Base-by-base conservation (phyloP, 2,329 filamentous ascomycete species). In the Hypoxylon sp. region DNA sequence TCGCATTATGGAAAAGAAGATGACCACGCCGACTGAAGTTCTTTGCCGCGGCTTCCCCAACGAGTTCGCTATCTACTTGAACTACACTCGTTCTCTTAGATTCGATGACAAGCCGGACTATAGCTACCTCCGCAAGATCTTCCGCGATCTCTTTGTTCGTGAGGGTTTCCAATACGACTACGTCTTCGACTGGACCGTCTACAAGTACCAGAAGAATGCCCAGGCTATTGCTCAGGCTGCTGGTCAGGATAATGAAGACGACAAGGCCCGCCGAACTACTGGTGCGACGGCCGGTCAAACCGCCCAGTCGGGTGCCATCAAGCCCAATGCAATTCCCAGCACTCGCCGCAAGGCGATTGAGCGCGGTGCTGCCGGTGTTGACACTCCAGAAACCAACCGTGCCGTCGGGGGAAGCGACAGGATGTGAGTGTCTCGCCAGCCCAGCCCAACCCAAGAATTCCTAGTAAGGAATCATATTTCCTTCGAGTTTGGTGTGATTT, bases 1-100 rank as follows among this genome's bases (percentile, higher is more conserved):
- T 84, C 90, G 95, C 73, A 99, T 99, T 85, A 98, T 98, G 95
- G 96, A 99, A 88, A 99, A 99, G 91, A 99, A 99, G 93, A 98
- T 98, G 96, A 99, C 96, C 13, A 99, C 96, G 2, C 94, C 96
- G 7, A 98, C 95, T 75, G 95, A 99, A 84, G 94, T 98, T 52
- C 93, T 99, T 53, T 99, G 96, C 90, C 94, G 95, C 81, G 96
- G 96, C 74, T 98, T 99, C 87, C 96, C 96, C 76, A 98, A 98
- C 82, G 96, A 99, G 85, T 99, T 99, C 77, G 94, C 95, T 85
- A 98, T 98, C 82, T 99, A 99, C 83, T 89, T 99, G 71, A 98
- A 98, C 91, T 98, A 99, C 87, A 98, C 95, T 59, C 93, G 96
- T 69, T 98, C 94, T 63, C 93, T 99, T 74, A 94, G 96, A 76